Base-by-base conservation (phyloP, 1,284 basidiomycete species). In the Pascua sp. region DNA sequence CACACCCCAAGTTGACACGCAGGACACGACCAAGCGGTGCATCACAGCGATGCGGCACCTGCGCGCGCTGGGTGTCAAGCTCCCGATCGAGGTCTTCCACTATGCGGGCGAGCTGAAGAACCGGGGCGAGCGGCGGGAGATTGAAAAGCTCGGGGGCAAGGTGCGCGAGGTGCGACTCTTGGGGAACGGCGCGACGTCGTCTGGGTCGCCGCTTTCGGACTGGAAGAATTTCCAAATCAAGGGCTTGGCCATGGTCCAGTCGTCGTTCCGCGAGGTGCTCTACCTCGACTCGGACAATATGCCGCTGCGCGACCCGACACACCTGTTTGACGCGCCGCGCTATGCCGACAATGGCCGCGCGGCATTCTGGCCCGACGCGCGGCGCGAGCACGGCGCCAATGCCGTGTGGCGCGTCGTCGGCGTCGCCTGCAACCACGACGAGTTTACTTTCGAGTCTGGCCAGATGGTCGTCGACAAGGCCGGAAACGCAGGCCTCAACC, bases 321-420 rank as follows among this genome's bases (percentile, higher is more conserved):
- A 76, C 57, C 73, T 80, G 8, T 80, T 81, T 64, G 66, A 72
- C 40, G 68, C 76, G 1, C 60, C 67, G 1, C 43, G 68, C 2
- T 80, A 80, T 65, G 57, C 57, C 15, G 54, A 66, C 8, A 58
- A 68, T n/a, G 78, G 74, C 11, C 61, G 71, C n/a, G 75, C 77
- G 4, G 80, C 77, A 38, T 79, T 81, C 58, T 81, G 79, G 79
- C 79, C 80, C n/a, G 79, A 80, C 60, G 64, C 79, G 43, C 77
- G 75, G 42, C 79, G 78, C 55, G 79, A 80, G 56, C 75, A 79
- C 52, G 75, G 78, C 9, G 68, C 76, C 49, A 81, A 81, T 59
- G 77, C 80, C 15, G 75, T 81, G 52, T 81, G 78, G 77, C 68
- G 80, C 15, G 48, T 80, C 38, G 62, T 80, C 11, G 76, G 78